Evolutionary conservation across 2,329 filamentous ascomycete genomes (phyloP).

Genomic region (Juglanconis oblonga): DNA sequence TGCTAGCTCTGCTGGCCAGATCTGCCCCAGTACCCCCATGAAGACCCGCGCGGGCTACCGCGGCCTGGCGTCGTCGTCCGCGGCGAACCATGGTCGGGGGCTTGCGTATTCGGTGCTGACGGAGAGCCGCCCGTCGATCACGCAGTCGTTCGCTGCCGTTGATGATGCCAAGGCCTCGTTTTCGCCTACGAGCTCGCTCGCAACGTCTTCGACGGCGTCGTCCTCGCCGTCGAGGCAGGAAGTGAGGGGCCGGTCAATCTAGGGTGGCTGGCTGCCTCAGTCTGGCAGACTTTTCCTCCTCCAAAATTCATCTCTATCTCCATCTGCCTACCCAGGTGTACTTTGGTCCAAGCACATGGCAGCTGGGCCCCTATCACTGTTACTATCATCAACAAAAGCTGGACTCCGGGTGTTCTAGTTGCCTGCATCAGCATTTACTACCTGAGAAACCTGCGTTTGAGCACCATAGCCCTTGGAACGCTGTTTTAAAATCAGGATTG

Average conservation of each 20-base stretch:
- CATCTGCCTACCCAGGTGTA: no score
- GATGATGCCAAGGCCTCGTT: slow-evolving; percentile 7
- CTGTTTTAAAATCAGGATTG: no score
- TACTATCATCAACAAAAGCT: no score
- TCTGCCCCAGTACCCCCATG: not conserved
- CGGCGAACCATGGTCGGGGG: not conserved
- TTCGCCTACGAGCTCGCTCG: not conserved
- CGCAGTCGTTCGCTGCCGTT: slow-evolving; percentile 12
- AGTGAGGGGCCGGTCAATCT: not conserved
- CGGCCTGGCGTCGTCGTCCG: slow-evolving; percentile 11
- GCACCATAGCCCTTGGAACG: no score
- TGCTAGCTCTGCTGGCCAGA: not conserved
- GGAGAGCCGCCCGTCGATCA: slow-evolving; percentile 11
- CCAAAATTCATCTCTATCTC: no score
- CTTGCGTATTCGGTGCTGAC: not conserved
- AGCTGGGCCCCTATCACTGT: no score
- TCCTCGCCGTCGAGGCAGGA: not conserved
- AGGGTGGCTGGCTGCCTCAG: not conserved
- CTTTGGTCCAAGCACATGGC: no score
- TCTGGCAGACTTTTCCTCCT: no score
- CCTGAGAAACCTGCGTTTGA: no score
- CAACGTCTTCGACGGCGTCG: not conserved
- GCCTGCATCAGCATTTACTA: no score
- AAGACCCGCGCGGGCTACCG: slow-evolving; percentile 14
- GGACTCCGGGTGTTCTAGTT: no score